These are phyloP conservation scores for Psilocybe cyanescens DNA, from an alignment of 768 basidiomycete species.

Conservation along the genomic window DNA sequence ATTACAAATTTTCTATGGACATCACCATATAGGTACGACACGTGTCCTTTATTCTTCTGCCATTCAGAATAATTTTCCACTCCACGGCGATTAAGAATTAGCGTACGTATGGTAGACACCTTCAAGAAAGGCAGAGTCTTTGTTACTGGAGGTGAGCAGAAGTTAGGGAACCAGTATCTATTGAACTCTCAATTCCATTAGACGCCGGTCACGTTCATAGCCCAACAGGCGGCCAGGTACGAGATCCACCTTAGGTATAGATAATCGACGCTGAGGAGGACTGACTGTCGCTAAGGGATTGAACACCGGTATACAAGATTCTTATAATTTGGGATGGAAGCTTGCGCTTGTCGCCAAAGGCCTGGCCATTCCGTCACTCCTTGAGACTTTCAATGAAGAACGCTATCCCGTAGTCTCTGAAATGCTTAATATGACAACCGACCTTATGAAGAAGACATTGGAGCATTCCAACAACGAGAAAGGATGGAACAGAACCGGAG, in stretches of 20 bases:
- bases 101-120: slow-evolving; percentile 41
- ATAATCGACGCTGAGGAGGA: too few species aligned
- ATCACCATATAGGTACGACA: slow-evolving; percentile 15
- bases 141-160: slow-evolving; percentile 42
- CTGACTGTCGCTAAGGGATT: slow-evolving; percentile 23
- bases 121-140: slow-evolving; percentile 45
- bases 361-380: slow-evolving; percentile 28
- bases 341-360: slow-evolving; percentile 35
- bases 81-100: neutral
- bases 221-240: slow-evolving; percentile 33
- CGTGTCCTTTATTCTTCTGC: neutral
- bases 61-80: too few species aligned
- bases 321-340: slow-evolving; percentile 43
- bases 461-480: slow-evolving; percentile 13
- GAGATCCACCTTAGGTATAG: neutral
- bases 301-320: slow-evolving; percentile 37
- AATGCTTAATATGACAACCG: slow-evolving; percentile 35
- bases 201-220: slow-evolving; percentile 37
- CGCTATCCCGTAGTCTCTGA: slow-evolving; percentile 40
- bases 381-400: slow-evolving; percentile 36
- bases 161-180: neutral
- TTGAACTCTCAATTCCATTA: neutral
- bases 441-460: slow-evolving; percentile 20
- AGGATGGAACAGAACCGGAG: slow-evolving; percentile 24
- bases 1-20: slow-evolving; percentile 32